Base-by-base conservation (phyloP, 176 grass and related monocot species). In the Musa beccarii region DNA sequence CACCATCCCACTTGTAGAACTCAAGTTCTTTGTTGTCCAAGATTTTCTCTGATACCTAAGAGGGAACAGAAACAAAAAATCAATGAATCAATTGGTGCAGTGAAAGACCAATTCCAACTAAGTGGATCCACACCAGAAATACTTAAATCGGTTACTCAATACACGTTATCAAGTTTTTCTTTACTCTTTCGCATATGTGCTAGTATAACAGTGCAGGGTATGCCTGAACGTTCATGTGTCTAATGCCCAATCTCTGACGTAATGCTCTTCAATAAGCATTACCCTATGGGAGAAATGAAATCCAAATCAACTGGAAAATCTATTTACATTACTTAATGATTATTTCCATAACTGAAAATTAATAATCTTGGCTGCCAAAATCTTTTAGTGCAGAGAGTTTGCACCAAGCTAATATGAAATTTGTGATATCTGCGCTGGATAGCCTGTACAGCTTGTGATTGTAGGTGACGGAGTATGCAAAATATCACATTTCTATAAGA, bases 1-100 rank as follows among this genome's bases (percentile, higher is more conserved):
- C 91, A 13, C 88, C 90, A 56, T 92, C 88, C 95, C 90, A 99
- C 70, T 92, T 92, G 84, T 99, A 99, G 62, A 99, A 99, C 56
- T 99, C 88, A 69, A 99, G 83, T 54, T 99, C 90, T 19, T 91
- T 99, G 57, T 91, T 99, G 90, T 92, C 43, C 63, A 94, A 84
- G 85, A 99, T 91, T 77, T 89, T 99, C 81, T 91, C 95, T 11
- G 90, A 79, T 49, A 99, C 90, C 95, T 99, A 67, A 66, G 9
- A 76, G 8, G 25, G n/a, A 14, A 21, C 65, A 68, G 25, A 70
- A 19, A 50, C 51, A 6, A 69, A 49, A 51, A 69, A 4, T 7
- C 14, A 61, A n/a, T 61, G 57, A 9, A 59, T 1, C 56, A 19
- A 9, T 20, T 2, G 13, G 17, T 57, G 22, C 34, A 68, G 8